A percentile compares a stretch with the other conserved stretches of the same genome.
These are phyloP conservation scores for Aspergillus avenaceus DNA, from an alignment of 495 filamentous ascomycete genomes.

Conservation along the genomic window DNA sequence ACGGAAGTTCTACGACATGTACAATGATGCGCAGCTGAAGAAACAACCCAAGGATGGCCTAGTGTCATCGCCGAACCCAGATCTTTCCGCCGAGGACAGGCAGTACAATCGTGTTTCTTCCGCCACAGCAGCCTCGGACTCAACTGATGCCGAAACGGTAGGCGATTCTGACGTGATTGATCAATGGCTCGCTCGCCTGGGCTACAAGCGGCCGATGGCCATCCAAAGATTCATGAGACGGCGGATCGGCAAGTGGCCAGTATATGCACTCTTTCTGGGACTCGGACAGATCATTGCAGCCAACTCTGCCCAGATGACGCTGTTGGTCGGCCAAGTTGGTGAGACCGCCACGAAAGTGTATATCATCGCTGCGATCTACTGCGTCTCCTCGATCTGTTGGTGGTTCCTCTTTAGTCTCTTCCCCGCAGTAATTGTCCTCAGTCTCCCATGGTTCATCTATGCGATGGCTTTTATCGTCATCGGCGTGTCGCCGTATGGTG, in stretches of 20 bases:
- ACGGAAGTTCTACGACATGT: conserved; percentile 65
- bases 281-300: conserved; percentile 67
- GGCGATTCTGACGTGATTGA: conserved; percentile 16
- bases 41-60: conserved; percentile 41
- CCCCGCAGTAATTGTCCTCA: conserved; percentile 56
- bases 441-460: conserved; percentile 60
- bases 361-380: conserved; percentile 60
- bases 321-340: conserved; percentile 63
- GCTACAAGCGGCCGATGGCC: conserved; percentile 64
- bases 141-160: no score
- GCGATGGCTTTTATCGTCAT: conserved; percentile 63
- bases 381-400: conserved; percentile 59
- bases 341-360: conserved; percentile 62
- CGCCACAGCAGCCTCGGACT: neutral
- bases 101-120: neutral
- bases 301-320: conserved; percentile 69
- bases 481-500: conserved; percentile 55
- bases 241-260: conserved; percentile 60
- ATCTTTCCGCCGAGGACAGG: neutral
- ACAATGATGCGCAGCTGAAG: conserved; percentile 54
- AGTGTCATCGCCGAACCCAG: conserved; percentile 30
- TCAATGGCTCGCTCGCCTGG: conserved; percentile 59
- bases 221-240: conserved; percentile 51
- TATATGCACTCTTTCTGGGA: conserved; percentile 65
- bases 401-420: conserved; percentile 60